Base-by-base conservation (phyloP, 176 grass and related monocot genomes). In the Oryza glumipatula region DNA sequence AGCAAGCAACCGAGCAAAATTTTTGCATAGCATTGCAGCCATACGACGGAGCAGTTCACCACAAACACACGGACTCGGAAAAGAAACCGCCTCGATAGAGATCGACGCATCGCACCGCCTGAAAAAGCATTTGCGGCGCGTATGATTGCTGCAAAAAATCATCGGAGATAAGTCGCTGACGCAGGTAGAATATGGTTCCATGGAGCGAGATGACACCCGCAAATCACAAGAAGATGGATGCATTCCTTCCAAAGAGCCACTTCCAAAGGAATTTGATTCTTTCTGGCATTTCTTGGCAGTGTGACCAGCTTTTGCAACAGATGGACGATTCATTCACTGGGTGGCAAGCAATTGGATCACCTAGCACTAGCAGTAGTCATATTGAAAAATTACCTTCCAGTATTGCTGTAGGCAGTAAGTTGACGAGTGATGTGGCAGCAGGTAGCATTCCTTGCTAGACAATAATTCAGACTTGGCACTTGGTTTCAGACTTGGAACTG, bases 241-340 rank as follows among this genome's bases (percentile, higher is more conserved):
- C 48, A 19, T 82, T 67, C 38, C 73, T 74, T 78, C 46, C 39
- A 12, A 32, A 45, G 9, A 10, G 1, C 28, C 86, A 36, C 68
- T 38, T 73, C 48, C 79, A 83, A 84, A 77, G 48, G 51, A 70
- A 54, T 32, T 32, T 7, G 65, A 38, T 89, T 81, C 80, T 83
- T 79, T 52, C 38, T 51, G 2, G 48, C 9, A 12, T 70, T 77
- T 77, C 47, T 69, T 58, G 61, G 45, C 58, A 39, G 35, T 58
- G 33, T 23, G 24, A 74, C 61, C 41, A 23, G 19, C 45, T 66
- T 89, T 76, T 46, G 54, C 43, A 44, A 22, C 32, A 44, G 65
- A 85, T 85, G 76, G 71, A 86, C 78, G 88, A 45, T 86, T 43
- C 30, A 46, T 14, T 38, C 48, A 68, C 11, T 23, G 61, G 75